Percentiles rank a stretch among this genome's conserved stretches.
phyloP scores from a whole-genome alignment of 257 asterid genomes.

The Ocimum tenuiflorum region DNA sequence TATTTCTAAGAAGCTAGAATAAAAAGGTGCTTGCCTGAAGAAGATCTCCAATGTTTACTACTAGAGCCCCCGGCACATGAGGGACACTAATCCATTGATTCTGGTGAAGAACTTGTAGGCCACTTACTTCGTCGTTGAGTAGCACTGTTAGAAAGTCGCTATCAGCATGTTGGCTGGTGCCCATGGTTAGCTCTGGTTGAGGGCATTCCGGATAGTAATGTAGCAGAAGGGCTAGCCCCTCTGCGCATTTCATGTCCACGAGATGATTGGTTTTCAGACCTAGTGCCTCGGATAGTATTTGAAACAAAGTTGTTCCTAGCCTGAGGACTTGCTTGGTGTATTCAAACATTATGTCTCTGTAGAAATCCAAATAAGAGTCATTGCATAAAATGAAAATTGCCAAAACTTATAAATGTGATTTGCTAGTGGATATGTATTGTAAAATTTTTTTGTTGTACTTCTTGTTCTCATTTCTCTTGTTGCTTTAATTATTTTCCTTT shows the following conservation, averaged over 20 bases:
- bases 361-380: not conserved
- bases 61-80: slow-evolving; percentile 35
- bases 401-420: too few species aligned
- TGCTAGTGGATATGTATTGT: too few species aligned
- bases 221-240: slow-evolving; percentile 23
- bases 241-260: slow-evolving; percentile 25
- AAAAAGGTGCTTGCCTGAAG: slow-evolving; percentile 33
- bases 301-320: slow-evolving; percentile 23
- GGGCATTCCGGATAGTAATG: slow-evolving; percentile 39
- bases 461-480: too few species aligned
- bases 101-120: too few species aligned
- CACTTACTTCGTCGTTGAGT: slow-evolving; percentile 31
- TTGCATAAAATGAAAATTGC: too few species aligned
- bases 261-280: slow-evolving; percentile 26
- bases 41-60: slow-evolving; percentile 48
- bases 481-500: too few species aligned
- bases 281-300: slow-evolving; percentile 27
- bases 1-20: not conserved
- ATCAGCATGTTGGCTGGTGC: slow-evolving; percentile 40
- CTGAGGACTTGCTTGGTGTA: slow-evolving; percentile 25
- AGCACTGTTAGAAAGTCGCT: slow-evolving; percentile 38
- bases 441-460: too few species aligned
- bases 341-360: slow-evolving; percentile 30
- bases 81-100: slow-evolving; percentile 48
- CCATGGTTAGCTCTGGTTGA: slow-evolving; percentile 30